A percentile compares a stretch with the other conserved stretches of the same genome.
Evolutionary conservation across 306 rosid species (phyloP).

Genomic region (Gastrolobium villosum): DNA sequence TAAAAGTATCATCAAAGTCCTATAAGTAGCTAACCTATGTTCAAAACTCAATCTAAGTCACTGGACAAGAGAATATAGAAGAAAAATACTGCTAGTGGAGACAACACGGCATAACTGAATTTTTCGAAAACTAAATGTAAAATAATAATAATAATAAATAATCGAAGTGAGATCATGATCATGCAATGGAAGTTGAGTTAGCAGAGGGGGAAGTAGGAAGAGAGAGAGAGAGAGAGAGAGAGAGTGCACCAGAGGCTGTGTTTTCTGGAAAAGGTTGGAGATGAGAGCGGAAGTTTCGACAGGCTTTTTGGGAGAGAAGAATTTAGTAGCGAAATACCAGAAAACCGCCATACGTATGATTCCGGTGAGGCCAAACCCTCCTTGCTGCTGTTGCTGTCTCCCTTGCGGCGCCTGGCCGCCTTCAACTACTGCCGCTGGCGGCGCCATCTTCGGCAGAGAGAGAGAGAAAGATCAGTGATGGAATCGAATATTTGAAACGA

Average conservation of each 20-base stretch:
- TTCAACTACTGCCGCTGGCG: constrained; percentile 68
- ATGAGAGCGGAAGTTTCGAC: constrained; percentile 70
- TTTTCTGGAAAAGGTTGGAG: constrained; percentile 80
- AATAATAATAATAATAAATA: background rate
- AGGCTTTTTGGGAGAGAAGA: constrained; percentile 82
- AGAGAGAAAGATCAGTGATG: constrained; percentile 35
- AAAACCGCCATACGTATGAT: constrained; percentile 91
- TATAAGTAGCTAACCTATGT: constrained; percentile 4
- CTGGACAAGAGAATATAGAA: background rate
- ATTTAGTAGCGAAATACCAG: constrained; percentile 98
- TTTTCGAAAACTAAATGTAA: background rate
- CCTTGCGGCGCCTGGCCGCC: constrained; percentile 57
- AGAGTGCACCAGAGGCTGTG: constrained; percentile 69
- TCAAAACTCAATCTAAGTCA: constrained; percentile 4
- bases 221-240: background rate
- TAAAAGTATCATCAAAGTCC: constrained; percentile 9
- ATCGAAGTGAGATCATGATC: constrained; percentile 24
- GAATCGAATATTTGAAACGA: constrained; percentile 45
- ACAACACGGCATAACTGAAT: constrained; percentile 1
- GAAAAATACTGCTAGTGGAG: background rate
- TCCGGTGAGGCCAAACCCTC: constrained; percentile 81
- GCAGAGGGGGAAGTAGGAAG: background rate
- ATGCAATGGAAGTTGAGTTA: constrained; percentile 3
- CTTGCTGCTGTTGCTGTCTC: constrained; percentile 55
- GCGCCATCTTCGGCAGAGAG: constrained; percentile 66